Conservation (phyloP, 352 stramenopile genomes). For the Aphanomyces cochlioides region DNA sequence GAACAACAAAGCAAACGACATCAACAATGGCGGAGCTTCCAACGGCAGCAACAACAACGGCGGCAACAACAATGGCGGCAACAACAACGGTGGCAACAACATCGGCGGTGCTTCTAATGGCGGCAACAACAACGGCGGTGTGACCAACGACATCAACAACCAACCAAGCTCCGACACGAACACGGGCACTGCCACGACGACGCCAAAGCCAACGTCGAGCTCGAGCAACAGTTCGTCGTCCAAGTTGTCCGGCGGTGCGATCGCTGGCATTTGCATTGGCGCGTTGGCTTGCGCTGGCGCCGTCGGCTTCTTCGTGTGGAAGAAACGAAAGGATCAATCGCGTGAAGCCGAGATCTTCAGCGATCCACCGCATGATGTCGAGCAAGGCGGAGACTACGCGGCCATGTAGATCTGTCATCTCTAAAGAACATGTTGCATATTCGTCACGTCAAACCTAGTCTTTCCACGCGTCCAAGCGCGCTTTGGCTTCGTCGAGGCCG, state of each 20-base stretch:
- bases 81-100: not conserved
- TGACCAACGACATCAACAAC: constrained; percentile 9
- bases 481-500: constrained; percentile 48
- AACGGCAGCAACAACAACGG: not conserved
- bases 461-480: constrained; percentile 39
- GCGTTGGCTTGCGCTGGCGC: constrained; percentile 8
- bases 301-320: constrained; percentile 31
- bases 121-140: constrained; percentile 10
- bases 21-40: not conserved
- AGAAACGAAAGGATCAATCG: constrained; percentile 29
- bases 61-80: not conserved
- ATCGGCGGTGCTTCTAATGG: not conserved
- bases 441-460: constrained; percentile 5
- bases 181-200: not conserved
- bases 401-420: constrained; percentile 25
- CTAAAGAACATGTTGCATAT: not conserved
- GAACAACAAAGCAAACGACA: not conserved
- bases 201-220: not conserved
- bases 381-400: constrained; percentile 24
- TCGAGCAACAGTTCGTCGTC: not conserved
- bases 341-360: constrained; percentile 30
- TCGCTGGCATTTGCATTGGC: constrained; percentile 26
- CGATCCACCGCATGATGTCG: constrained; percentile 24
- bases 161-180: not conserved
- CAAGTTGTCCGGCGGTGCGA: constrained; percentile 24